Percentiles rank a stretch among this genome's conserved stretches.
Conservation (phyloP, 2,329 filamentous ascomycete genomes). For the Aspergillus sp. region DNA sequence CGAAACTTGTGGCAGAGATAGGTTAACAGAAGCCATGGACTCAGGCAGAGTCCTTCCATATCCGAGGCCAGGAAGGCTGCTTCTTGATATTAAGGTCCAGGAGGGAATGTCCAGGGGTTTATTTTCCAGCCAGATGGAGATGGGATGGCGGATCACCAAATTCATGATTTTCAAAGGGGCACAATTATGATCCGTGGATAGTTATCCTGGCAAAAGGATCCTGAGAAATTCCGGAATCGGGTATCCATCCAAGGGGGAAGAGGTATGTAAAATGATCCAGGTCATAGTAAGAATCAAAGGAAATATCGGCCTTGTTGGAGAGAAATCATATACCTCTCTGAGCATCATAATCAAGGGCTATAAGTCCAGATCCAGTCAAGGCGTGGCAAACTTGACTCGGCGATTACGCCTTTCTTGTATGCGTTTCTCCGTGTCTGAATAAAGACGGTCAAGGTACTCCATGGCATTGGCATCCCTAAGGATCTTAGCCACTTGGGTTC, state of each 20-base stretch:
- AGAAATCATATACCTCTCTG: constrained; percentile 15
- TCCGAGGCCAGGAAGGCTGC: not conserved
- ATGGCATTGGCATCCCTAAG: constrained; percentile 80
- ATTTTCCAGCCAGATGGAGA: constrained; percentile 4
- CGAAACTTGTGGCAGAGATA: not conserved
- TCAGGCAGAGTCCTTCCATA: constrained; percentile 3
- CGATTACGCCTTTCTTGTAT: constrained; percentile 64
- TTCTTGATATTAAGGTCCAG: constrained; percentile 1
- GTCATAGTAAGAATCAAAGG: not conserved
- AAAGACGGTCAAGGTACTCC: constrained; percentile 77
- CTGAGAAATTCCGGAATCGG: not conserved
- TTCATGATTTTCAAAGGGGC: not conserved
- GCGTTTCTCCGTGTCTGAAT: constrained; percentile 76
- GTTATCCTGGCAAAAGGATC: not conserved
- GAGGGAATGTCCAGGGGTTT: not conserved
- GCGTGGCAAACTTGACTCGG: constrained; percentile 36
- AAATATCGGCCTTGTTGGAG: constrained; percentile 10
- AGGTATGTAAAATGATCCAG: constrained; percentile 3
- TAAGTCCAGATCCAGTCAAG: constrained; percentile 21
- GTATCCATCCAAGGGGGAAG: not conserved
- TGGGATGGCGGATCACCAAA: constrained; percentile 9
- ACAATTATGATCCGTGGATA: constrained; percentile 7
- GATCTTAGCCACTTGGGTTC: constrained; percentile 84
- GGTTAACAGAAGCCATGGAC: not conserved
- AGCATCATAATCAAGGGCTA: not conserved